Evolutionary conservation across 768 basidiomycete species (phyloP), one percentile per base, ranked within the genome.

Genomic region (Lactarius pseudohatsudake): DNA sequence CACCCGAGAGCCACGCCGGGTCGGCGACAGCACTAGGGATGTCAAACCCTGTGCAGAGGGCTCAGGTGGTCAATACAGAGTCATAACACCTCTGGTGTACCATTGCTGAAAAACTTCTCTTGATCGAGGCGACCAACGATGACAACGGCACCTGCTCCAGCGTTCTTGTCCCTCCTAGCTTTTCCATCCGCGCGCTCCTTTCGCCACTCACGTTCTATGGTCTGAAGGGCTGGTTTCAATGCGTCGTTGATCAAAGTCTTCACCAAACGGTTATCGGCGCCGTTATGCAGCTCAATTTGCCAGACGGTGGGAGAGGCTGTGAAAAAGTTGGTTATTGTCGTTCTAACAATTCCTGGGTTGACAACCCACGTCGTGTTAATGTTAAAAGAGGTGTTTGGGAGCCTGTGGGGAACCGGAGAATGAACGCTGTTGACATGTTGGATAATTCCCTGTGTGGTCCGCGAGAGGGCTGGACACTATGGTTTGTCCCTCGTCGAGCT

Each of bases 31-130:
- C 77, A 45, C 79, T 83, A 4, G 79, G 81, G 68, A 84, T 87
- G 73, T 90, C 86, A 67, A 94, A 83, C 1, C 89, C 89, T 90
- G 65, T 4, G 60, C 30, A 58, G 64, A 38, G 43, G 47, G 40
- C 9, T 18, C 34, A 22, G 8, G 22, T n/a, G n/a, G 32, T 18
- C 13, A 53, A 53, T 26, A 5, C 54, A 50, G 16, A 22, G 30
- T 18, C 36, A 60, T 62, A 26, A 28, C 57, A 2, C 22, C 22
- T 56, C 22, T 5, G 32, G 66, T 79, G 34, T 64, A 85, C 91
- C 92, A 70, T 92, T 94, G 77, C 89, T 91, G 76, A 94, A 94
- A 81, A 92, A 94, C 76, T 93, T 94, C 75, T 93, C 86, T 75
- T 94, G 92, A 67, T 82, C 81, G 68, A 80, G 81, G 66, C 84